These are phyloP conservation scores for Leersia perrieri DNA, from an alignment of 176 grass and related monocot genomes.

Conservation along the genomic window DNA sequence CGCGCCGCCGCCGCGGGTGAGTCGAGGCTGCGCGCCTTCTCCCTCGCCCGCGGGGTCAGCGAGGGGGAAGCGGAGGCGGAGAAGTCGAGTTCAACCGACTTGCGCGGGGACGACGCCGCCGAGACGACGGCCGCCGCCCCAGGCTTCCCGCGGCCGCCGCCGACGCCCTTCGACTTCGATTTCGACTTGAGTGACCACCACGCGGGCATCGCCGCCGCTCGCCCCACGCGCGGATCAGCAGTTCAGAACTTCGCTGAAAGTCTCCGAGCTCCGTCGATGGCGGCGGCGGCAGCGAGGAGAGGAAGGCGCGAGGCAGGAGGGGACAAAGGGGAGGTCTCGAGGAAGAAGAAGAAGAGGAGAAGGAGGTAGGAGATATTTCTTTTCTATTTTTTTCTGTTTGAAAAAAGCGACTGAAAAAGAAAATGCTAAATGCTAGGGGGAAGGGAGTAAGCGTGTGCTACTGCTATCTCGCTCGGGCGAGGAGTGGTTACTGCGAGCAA, in stretches of 20 bases:
- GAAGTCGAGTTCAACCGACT: slow-evolving; percentile 38
- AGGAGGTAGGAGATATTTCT: too few species aligned
- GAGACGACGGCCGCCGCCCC: slow-evolving; percentile 23
- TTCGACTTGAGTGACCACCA: slow-evolving; percentile 43
- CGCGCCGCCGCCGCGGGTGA: slow-evolving; percentile 8
- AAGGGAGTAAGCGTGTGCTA: too few species aligned
- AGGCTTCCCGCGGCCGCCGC: slow-evolving; percentile 20
- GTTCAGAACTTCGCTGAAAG: too few species aligned
- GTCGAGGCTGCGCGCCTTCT: slow-evolving; percentile 42
- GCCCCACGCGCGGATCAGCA: slow-evolving; percentile 34
- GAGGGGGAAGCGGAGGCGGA: slow-evolving; percentile 33
- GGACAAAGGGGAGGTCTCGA: not conserved
- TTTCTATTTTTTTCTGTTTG: not conserved
- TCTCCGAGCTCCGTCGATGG: not conserved
- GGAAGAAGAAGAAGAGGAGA: not conserved
- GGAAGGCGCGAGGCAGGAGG: slow-evolving; percentile 44
- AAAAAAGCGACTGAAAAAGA: not conserved
- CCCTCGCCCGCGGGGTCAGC: slow-evolving; percentile 21
- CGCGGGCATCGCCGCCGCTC: slow-evolving; percentile 49
- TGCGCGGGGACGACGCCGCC: slow-evolving; percentile 35
- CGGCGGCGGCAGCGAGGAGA: not conserved
- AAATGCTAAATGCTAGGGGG: too few species aligned
- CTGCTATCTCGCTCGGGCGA: not conserved
- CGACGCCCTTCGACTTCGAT: slow-evolving; percentile 49
- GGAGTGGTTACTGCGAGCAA: slow-evolving; percentile 8